Evolutionary conservation across 1,284 basidiomycete genomes (phyloP).

Genomic region (Cryptococcus sp.): DNA sequence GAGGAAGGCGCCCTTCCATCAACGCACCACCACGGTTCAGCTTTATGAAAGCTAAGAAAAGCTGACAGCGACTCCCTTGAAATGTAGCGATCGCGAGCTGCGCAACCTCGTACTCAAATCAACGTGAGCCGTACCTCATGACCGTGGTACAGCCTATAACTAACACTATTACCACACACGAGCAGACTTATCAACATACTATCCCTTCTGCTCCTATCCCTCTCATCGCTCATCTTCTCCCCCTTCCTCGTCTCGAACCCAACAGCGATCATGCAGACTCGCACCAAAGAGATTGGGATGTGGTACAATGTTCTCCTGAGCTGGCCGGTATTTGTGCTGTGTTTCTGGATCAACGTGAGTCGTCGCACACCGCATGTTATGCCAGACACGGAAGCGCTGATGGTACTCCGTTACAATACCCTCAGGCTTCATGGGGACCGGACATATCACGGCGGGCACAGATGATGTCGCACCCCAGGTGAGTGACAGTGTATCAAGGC

Average conservation of each 20-base stretch:
- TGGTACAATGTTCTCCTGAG: conserved; percentile 51
- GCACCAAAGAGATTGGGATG: conserved; percentile 41
- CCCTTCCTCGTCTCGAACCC: conserved; percentile 30
- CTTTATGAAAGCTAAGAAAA: neutral
- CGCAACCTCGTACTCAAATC: conserved; percentile 46
- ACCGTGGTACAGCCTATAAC: neutral
- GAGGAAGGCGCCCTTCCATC: no score
- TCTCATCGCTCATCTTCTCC: conserved; percentile 46
- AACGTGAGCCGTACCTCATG: conserved; percentile 27
- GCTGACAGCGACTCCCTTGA: conserved; percentile 2
- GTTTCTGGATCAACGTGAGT: conserved; percentile 52
- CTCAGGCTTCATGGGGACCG: conserved; percentile 46
- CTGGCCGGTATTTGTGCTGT: conserved; percentile 51
- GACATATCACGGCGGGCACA: conserved; percentile 48
- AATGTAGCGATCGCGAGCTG: conserved; percentile 48
- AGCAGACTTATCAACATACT: conserved; percentile 51
- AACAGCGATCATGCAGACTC: conserved; percentile 18
- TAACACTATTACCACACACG: neutral
- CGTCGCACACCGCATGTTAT: no score
- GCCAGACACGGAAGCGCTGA: neutral
- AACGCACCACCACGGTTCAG: neutral
- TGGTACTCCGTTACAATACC: neutral
- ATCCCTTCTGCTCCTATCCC: conserved; percentile 46
- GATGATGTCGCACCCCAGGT: conserved; percentile 46
- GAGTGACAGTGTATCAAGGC: conserved; percentile 5